Evolutionary conservation across 306 rosid genomes (phyloP), one percentile per base, ranked within the genome.

Genomic region (Rosa persica): DNA sequence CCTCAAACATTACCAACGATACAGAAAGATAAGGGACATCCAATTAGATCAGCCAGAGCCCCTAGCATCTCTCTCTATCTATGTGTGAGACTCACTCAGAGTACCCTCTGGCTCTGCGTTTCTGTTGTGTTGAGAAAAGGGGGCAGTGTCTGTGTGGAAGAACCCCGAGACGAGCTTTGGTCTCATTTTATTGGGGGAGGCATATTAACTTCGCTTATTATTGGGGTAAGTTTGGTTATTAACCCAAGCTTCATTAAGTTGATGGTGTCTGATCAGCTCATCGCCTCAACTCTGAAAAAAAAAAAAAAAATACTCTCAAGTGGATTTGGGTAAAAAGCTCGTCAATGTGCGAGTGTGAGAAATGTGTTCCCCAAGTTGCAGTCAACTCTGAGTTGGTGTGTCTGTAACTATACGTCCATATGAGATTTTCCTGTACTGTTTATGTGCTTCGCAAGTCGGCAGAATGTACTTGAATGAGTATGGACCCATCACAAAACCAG

Each of bases 1-100:
- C 47, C 83, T 85, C 88, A 78, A 75, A 81, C 77, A 81, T 74
- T 67, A 52, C 78, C 77, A 57, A 49, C 76, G 68, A 85, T 76
- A 65, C 72, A 70, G 43, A 77, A 65, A 77, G 70, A 64, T 70
- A 72, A 60, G 83, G 78, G 78, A 52, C 76, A 74, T 36, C 30
- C 30, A 54, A 17, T 6, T 43, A 81, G 83, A 81, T 85, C 83
- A 61, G 83, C 72, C 72, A 30, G 57, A 13, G 72, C 70, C 78
- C 62, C 78, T 16, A 67, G 75, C 81, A 80, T 83, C 77, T 76
- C 52, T 12, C 42, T 8, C 54, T 40, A 8, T 25, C 62, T 51
- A 5, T 5, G 61, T 20, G 27, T n/a, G 61, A 8, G 12, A 4
- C 60, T 27, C 61, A 7, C 13, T 43, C 10, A 70, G 27, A 70